Evolutionary conservation across 495 filamentous ascomycete species (phyloP), one percentile per base, ranked within the genome.

Genomic region (Hyaloscypha bicolor): DNA sequence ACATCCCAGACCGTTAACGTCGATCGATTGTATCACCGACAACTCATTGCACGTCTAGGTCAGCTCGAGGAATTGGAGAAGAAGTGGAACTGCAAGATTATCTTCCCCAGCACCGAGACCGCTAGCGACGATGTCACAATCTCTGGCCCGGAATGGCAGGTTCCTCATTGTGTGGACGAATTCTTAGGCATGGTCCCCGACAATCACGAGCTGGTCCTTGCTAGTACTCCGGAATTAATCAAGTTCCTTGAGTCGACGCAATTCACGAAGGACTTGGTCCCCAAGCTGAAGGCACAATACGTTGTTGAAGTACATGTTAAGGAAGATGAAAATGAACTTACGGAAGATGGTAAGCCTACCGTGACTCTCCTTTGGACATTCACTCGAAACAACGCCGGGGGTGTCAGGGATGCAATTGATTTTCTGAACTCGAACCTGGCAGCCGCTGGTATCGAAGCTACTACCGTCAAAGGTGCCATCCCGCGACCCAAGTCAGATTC

Each of bases 11-110:
- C 90, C 53, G 93, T 99, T 63, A 87, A 91, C 63, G 93, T 99
- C 73, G 94, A 97, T 74, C 92, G 95, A 45, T 83, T 99, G 60
- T 96, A 96, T 73, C 95, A 99, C 78, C 91, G 96, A 74, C 91
- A 96, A 76, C 87, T 99, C 53, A 88, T 97, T 74, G 83, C 90
- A 64, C 92, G 93, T 56, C 90, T 97, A 70, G 78, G 84, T 39
- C 89, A 97, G 74, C 91, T 99, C 63, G 94, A 98, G 68, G 93
- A 94, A 72, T 84, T 98, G 29, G 96, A 98, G 82, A 94, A 94
- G 83, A 96, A 94, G 76, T 97, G 92, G 92, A 97, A 97, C 76
- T 97, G 95, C 88, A 97, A 97, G 81, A 92, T 98, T 73, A 88
- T 91, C 69, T 98, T 98, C 75, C 96, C 95, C 12, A 97, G 93